These are phyloP conservation scores for Venustampulla echinocandica DNA, from an alignment of 495 filamentous ascomycete species.

Conservation along the genomic window DNA sequence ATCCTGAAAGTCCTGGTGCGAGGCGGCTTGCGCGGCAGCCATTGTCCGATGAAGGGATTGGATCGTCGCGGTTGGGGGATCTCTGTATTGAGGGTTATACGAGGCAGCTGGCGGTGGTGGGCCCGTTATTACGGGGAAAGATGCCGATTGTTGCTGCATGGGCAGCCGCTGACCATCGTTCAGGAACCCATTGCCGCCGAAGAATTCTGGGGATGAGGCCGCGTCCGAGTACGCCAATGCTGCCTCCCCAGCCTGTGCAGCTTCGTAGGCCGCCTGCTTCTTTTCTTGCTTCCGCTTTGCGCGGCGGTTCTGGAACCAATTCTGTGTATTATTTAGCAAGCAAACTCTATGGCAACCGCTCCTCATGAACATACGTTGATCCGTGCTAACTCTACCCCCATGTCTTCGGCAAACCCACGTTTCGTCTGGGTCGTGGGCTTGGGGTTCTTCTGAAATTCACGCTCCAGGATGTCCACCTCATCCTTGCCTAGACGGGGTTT, in stretches of 20 bases:
- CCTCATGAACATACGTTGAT: constrained; percentile 57
- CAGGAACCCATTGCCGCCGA: constrained; percentile 8
- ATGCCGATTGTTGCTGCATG: constrained; percentile 6
- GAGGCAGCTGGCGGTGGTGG: constrained; percentile 18
- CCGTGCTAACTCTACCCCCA: constrained; percentile 62
- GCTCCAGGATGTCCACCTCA: constrained; percentile 68
- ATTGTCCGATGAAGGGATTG: constrained; percentile 22
- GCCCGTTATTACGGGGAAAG: constrained; percentile 6
- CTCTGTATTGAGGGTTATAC: constrained; percentile 21
- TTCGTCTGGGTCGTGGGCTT: constrained; percentile 73
- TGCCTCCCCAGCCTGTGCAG: constrained; percentile 13
- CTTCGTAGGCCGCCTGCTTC: constrained; percentile 22
- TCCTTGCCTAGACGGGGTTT: constrained; percentile 71
- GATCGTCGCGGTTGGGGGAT: constrained; percentile 18
- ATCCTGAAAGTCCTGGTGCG: constrained; percentile 14
- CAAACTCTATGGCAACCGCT: not conserved
- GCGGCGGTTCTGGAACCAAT: constrained; percentile 87
- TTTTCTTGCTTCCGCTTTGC: constrained; percentile 25
- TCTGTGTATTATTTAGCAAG: constrained; percentile 38
- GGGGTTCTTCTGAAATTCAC: constrained; percentile 63
- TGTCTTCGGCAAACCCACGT: constrained; percentile 61
- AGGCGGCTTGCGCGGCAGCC: constrained; percentile 14
- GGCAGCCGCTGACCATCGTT: constrained; percentile 4
- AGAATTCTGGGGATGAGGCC: constrained; percentile 21
- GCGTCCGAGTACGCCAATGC: constrained; percentile 17